Conservation (phyloP, 2,329 filamentous ascomycete species). For the Fusarium agapanthi region DNA sequence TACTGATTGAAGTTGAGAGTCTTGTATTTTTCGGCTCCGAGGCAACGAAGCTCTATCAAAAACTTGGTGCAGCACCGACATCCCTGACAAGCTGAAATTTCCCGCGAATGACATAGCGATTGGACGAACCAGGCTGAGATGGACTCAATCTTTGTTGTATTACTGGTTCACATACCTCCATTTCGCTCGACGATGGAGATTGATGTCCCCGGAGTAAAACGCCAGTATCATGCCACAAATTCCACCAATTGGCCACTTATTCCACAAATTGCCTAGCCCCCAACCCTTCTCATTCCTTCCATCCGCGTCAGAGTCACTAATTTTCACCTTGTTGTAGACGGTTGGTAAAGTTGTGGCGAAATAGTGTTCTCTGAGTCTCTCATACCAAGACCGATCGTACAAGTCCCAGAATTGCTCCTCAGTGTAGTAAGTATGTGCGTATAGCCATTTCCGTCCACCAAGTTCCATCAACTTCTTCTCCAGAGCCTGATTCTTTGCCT, state of each 20-base stretch:
- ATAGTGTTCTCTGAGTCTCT: constrained; percentile 67
- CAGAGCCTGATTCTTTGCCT: constrained; percentile 70
- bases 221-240: constrained; percentile 37
- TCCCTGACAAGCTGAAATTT: not conserved
- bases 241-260: constrained; percentile 32
- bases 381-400: constrained; percentile 67
- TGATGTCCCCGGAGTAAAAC: constrained; percentile 27
- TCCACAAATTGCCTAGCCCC: not conserved
- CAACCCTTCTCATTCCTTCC: not conserved
- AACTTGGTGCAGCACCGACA: not conserved
- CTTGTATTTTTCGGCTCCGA: not conserved
- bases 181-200: constrained; percentile 8
- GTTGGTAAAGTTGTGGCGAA: constrained; percentile 64
- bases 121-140: not conserved
- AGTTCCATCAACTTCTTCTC: constrained; percentile 71
- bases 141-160: accelerated
- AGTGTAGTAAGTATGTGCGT: constrained; percentile 80
- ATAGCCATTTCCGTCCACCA: constrained; percentile 82
- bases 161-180: constrained; percentile 12
- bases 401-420: constrained; percentile 71
- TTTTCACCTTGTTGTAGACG: constrained; percentile 73
- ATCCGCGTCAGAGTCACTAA: constrained; percentile 50
- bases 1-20: not conserved
- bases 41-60: not conserved
- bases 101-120: no score